These are phyloP conservation scores for Ceratobasidium sp. DNA, from an alignment of 1,284 basidiomycete genomes.

Conservation along the genomic window DNA sequence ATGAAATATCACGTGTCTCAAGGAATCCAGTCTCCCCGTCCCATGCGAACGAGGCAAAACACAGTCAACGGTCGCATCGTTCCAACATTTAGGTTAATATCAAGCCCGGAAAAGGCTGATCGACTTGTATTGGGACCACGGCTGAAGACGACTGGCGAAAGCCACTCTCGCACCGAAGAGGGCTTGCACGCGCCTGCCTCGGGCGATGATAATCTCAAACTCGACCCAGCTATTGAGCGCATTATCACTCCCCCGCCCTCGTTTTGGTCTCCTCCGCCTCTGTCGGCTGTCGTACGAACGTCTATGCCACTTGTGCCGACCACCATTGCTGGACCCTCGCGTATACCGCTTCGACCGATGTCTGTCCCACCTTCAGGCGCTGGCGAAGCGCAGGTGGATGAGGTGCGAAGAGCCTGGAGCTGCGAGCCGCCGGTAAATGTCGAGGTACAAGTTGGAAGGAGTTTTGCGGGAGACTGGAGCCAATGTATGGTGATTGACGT, in stretches of 20 bases:
- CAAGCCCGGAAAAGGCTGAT: constrained; percentile 27
- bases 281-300: constrained; percentile 23
- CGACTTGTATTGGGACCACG: not conserved
- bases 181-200: constrained; percentile 5
- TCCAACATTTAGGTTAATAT: constrained; percentile 25
- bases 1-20: constrained; percentile 34
- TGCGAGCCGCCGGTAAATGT: constrained; percentile 30
- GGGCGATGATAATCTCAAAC: not conserved
- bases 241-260: constrained; percentile 38
- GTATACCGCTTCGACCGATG: constrained; percentile 16
- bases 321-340: not conserved
- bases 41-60: constrained; percentile 34
- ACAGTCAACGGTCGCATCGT: constrained; percentile 21
- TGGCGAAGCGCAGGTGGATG: constrained; percentile 10
- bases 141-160: not conserved
- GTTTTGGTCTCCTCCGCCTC: constrained; percentile 37
- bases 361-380: constrained; percentile 19
- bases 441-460: constrained; percentile 6
- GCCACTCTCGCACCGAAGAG: not conserved
- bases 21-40: constrained; percentile 35
- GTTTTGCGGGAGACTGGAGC: constrained; percentile 40
- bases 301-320: constrained; percentile 19
- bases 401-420: constrained; percentile 31
- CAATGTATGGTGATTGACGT: constrained; percentile 41
- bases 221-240: constrained; percentile 29